Evolutionary conservation across 768 basidiomycete species (phyloP).

Genomic region (Tulasnella calospora): DNA sequence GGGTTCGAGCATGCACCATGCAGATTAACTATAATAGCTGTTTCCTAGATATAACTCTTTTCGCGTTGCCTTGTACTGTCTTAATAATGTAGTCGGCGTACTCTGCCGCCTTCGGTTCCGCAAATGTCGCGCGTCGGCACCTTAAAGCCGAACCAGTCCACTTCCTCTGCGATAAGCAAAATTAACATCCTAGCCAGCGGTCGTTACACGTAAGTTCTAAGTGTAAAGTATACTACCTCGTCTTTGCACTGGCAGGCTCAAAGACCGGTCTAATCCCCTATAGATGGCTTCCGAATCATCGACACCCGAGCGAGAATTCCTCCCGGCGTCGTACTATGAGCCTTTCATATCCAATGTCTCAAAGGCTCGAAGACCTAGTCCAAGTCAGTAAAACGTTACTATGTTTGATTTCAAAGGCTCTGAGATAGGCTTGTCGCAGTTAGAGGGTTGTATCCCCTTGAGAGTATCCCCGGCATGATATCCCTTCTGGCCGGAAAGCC

Average conservation of each 20-base stretch:
- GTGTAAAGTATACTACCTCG: neutral
- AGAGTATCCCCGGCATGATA: conserved; percentile 69
- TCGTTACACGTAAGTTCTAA: neutral
- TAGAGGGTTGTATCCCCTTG: conserved; percentile 67
- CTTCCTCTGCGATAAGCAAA: neutral
- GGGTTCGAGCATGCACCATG: neutral
- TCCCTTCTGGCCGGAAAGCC: conserved; percentile 89
- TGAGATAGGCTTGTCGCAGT: conserved; percentile 37
- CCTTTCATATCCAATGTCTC: conserved; percentile 58
- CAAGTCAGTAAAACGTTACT: conserved; percentile 45
- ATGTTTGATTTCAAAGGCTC: conserved; percentile 32
- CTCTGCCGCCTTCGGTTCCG: neutral
- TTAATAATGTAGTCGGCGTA: neutral
- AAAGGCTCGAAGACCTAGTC: conserved; percentile 57
- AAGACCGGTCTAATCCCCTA: neutral
- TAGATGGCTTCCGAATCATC: neutral
- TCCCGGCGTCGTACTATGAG: conserved; percentile 51
- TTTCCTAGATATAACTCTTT: neutral
- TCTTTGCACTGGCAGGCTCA: neutral
- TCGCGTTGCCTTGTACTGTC: neutral
- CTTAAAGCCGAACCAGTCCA: neutral
- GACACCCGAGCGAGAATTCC: conserved; percentile 34
- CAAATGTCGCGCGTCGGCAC: neutral
- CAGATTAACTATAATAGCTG: neutral
- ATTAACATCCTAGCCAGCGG: neutral